These are phyloP conservation scores for Aspergillus avenaceus DNA, from an alignment of 495 filamentous ascomycete genomes.

Conservation along the genomic window DNA sequence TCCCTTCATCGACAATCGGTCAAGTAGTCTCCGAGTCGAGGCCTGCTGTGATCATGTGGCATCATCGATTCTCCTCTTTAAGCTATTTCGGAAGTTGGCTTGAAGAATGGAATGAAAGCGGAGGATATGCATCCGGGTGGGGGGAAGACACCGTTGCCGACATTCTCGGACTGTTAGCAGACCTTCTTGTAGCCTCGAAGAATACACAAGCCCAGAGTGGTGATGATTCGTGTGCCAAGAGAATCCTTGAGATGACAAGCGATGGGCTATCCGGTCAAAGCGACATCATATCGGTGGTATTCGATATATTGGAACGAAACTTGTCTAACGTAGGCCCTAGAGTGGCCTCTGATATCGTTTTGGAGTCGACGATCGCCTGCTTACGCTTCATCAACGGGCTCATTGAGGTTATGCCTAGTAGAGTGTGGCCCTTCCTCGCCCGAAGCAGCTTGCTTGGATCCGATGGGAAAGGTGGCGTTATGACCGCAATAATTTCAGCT, in stretches of 20 bases:
- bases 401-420: slow-evolving; percentile 64
- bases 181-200: slow-evolving; percentile 44
- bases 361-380: slow-evolving; percentile 67
- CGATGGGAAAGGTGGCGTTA: slow-evolving; percentile 65
- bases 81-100: slow-evolving; percentile 74
- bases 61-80: slow-evolving; percentile 71
- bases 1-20: slow-evolving; percentile 62
- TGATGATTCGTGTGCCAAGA: slow-evolving; percentile 37
- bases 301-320: slow-evolving; percentile 77
- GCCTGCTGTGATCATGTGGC: slow-evolving; percentile 63
- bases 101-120: slow-evolving; percentile 47
- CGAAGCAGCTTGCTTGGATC: slow-evolving; percentile 71
- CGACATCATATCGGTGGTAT: slow-evolving; percentile 77
- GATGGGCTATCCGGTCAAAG: slow-evolving; percentile 66
- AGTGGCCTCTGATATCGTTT: slow-evolving; percentile 44
- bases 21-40: slow-evolving; percentile 64
- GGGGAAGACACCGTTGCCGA: slow-evolving; percentile 53
- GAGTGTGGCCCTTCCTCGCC: slow-evolving; percentile 86
- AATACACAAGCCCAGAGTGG: slow-evolving; percentile 20
- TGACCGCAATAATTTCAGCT: slow-evolving; percentile 68
- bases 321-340: slow-evolving; percentile 58
- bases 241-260: slow-evolving; percentile 66
- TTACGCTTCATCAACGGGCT: slow-evolving; percentile 73
- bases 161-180: slow-evolving; percentile 59
- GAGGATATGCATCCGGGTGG: slow-evolving; percentile 31